Base-by-base conservation (phyloP, 371 early-diverging fungal species). In the Mycotypha africana region DNA sequence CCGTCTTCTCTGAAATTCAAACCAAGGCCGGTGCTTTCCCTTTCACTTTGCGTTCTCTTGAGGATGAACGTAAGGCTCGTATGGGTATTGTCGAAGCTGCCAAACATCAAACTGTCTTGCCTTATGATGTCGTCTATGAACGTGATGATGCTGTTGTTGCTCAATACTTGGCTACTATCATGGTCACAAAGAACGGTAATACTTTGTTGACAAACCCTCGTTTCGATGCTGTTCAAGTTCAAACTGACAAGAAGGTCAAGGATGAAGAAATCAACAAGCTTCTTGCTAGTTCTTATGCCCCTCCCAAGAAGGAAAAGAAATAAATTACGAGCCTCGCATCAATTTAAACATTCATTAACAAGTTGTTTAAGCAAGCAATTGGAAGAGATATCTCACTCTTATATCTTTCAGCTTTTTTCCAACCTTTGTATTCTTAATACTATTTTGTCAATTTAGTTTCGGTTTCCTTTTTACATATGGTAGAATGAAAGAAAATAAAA, bases 31-130 rank as follows among this genome's bases (percentile, higher is more conserved):
- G 92, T 41, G 74, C 76, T 47, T 89, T 94, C 81, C 92, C 94
- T 40, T 95, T 97, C 81, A 73, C 86, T 45, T 67, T 91, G 45
- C 82, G 93, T 36, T 65, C 75, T 51, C 60, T 82, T 56, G 85
- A 82, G 6, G 95, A 97, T 67, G 89, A 89, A 70, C 86, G 86
- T 60, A 82, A 78, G 74, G 92, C 89, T 20, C 89, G 93, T 53
- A 79, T 95, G 88, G 97, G 96, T 57, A 79, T 97, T 46, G 67
- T 87, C 38, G 97, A 97, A 67, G 92, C 90, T 70, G 74, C 78
- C 55, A 86, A 86, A 78, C 84, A 84, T 66, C 76, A 79, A 47
- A 82, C 93, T 38, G 86, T 93, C 23, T 71, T 74, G 44, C 82
- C 93, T 35, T 93, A 88, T 53, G 84, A 86, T 25, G 86, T 95